Conservation (phyloP, 23 red algal species). For the Chondrus crispus region DNA sequence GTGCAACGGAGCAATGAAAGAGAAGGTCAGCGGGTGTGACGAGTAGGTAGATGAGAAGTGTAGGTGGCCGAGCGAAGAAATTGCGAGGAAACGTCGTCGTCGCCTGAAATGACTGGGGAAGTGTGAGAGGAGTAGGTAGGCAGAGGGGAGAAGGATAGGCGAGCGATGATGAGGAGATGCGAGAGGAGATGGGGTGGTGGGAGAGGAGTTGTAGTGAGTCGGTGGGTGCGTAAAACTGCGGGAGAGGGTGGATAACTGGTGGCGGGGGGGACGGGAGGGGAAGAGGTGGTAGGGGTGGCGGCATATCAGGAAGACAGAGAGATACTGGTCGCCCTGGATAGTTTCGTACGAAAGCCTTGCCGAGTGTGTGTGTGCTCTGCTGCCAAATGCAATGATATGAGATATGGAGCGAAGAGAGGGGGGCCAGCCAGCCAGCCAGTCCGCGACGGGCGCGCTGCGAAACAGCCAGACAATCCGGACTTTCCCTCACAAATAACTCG, state of each 20-base stretch:
- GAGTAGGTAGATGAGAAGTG: too few relatives aligned
- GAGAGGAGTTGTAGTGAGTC: too few relatives aligned
- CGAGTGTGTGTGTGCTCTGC: background rate
- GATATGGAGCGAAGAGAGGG: background rate
- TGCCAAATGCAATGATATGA: constrained; percentile 11
- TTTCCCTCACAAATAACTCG: too few relatives aligned
- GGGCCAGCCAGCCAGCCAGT: background rate
- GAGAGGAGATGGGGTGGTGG: background rate
- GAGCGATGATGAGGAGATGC: background rate
- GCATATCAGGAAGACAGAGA: constrained; percentile 9
- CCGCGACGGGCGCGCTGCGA: background rate
- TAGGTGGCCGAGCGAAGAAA: too few relatives aligned
- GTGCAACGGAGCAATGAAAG: too few relatives aligned
- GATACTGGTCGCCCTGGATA: background rate
- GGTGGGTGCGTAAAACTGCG: too few relatives aligned
- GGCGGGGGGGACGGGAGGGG: background rate
- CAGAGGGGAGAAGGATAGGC: background rate
- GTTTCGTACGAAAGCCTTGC: background rate
- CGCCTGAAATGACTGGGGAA: too few relatives aligned
- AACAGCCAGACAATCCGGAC: constrained; percentile 6
- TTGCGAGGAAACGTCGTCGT: too few relatives aligned
- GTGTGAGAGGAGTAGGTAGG: background rate
- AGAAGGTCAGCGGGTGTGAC: too few relatives aligned
- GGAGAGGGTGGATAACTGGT: background rate
- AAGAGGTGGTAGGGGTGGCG: background rate